Conservation (phyloP, 2,329 filamentous ascomycete species). For the Colletotrichum tamarilloi region DNA sequence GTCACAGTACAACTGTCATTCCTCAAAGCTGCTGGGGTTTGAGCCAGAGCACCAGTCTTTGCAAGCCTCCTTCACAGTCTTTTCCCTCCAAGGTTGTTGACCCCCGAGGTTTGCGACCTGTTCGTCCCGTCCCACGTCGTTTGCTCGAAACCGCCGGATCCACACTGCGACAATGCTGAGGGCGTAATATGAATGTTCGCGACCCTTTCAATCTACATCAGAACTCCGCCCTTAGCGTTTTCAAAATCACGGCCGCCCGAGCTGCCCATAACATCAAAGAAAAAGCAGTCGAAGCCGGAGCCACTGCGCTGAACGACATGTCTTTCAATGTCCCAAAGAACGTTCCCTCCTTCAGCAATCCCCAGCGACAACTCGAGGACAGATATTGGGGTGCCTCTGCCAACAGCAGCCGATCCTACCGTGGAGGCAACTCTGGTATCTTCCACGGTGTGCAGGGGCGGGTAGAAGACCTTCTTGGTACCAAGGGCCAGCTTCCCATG, state of each 20-base stretch:
- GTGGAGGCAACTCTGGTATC: conserved; percentile 51
- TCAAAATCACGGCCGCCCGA: conserved; percentile 60
- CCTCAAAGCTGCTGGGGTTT: conserved; percentile 12
- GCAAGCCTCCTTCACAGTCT: background rate
- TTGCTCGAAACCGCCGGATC: conserved; percentile 30
- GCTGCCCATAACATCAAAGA: conserved; percentile 57
- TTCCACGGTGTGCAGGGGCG: conserved; percentile 69
- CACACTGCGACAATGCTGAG: conserved; percentile 35
- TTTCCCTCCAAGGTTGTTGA: background rate
- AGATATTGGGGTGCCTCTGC: conserved; percentile 70
- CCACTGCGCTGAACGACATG: conserved; percentile 66
- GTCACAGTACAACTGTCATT: background rate
- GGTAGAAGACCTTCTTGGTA: conserved; percentile 74
- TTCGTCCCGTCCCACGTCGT: conserved; percentile 17
- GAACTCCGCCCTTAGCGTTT: conserved; percentile 49
- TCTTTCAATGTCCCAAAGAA: conserved; percentile 76
- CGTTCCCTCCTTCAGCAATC: conserved; percentile 75
- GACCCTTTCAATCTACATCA: conserved; percentile 55
- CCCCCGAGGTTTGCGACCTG: conserved; percentile 12
- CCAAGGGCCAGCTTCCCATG: conserved; percentile 77
- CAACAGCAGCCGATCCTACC: conserved; percentile 53
- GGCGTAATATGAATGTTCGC: conserved; percentile 51
- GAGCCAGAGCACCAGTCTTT: conserved; percentile 3
- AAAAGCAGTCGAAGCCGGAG: conserved; percentile 60
- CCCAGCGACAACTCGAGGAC: conserved; percentile 74